Percentiles rank a stretch among this genome's conserved stretches.
Conservation (phyloP, 345 rosid genomes). For the Capsella bursapastoris region DNA sequence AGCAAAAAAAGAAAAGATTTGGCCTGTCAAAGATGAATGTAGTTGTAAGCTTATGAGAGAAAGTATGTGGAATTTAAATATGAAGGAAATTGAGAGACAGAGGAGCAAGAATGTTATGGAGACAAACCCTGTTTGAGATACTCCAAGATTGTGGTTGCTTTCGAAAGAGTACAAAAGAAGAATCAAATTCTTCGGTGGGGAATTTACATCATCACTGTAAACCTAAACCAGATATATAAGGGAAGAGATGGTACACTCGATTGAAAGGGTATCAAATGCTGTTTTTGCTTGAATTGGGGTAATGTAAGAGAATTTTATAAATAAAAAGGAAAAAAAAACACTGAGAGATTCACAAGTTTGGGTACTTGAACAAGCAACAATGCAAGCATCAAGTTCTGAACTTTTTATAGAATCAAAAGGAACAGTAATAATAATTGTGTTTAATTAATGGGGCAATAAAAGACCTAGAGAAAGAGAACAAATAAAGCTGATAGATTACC, state of each 20-base stretch:
- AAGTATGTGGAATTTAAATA: background rate
- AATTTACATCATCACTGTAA: slow-evolving; percentile 45
- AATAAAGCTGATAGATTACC: slow-evolving; percentile 28
- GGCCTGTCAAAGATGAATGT: slow-evolving; percentile 19
- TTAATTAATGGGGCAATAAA: slow-evolving; percentile 37
- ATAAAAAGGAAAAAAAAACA: background rate
- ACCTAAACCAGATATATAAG: slow-evolving; percentile 46
- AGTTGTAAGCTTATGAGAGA: slow-evolving; percentile 33
- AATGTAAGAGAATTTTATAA: slow-evolving; percentile 15
- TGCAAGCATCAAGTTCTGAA: slow-evolving; percentile 70
- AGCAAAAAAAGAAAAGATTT: background rate
- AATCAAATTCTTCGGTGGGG: slow-evolving; percentile 61
- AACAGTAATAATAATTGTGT: slow-evolving; percentile 41
- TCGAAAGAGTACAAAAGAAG: slow-evolving; percentile 47
- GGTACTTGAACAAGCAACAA: slow-evolving; percentile 54
- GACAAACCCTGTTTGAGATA: slow-evolving; percentile 53
- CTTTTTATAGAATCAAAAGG: slow-evolving; percentile 53
- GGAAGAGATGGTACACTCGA: slow-evolving; percentile 49
- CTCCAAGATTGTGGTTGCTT: slow-evolving; percentile 54
- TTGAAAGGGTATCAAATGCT: slow-evolving; percentile 66
- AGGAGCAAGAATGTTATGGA: slow-evolving; percentile 30
- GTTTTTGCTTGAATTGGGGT: slow-evolving; percentile 52
- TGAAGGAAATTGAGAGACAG: slow-evolving; percentile 13
- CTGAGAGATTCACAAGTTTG: slow-evolving; percentile 47
- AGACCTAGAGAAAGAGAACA: slow-evolving; percentile 38